Conservation (phyloP, 371 early-diverging fungal genomes). For the Blakeslea trispora region DNA sequence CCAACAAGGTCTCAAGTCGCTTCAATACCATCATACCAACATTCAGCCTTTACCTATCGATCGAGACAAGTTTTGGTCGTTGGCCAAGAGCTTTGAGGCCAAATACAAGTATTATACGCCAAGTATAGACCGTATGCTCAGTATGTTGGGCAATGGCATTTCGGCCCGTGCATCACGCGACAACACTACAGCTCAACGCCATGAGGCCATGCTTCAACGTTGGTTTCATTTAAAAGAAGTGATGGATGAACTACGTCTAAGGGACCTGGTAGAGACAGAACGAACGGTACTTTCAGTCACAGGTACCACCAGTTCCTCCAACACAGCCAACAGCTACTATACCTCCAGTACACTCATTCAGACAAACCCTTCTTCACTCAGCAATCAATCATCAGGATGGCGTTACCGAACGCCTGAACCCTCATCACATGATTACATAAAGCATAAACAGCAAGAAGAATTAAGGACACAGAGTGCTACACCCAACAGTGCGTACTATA, state of each 20-base stretch:
- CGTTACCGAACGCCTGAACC: conserved; percentile 42
- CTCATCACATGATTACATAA: conserved; percentile 2
- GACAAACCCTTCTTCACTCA: neutral
- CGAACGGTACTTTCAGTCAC: conserved; percentile 20
- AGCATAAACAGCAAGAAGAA: neutral
- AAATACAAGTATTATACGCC: conserved; percentile 66
- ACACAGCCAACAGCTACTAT: conserved; percentile 8
- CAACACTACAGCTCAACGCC: conserved; percentile 43
- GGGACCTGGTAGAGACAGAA: conserved; percentile 52
- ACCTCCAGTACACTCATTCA: neutral
- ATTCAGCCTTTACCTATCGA: conserved; percentile 33
- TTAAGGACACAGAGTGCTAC: conserved; percentile 9
- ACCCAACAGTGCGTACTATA: conserved; percentile 11
- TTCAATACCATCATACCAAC: conserved; percentile 22
- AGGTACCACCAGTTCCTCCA: conserved; percentile 6
- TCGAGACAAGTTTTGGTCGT: conserved; percentile 50
- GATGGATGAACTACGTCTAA: conserved; percentile 50
- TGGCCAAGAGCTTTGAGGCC: conserved; percentile 64
- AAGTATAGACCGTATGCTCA: conserved; percentile 60
- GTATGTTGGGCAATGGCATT: conserved; percentile 61
- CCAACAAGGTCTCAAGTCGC: conserved; percentile 16
- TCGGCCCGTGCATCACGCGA: conserved; percentile 55
- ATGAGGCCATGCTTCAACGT: conserved; percentile 52
- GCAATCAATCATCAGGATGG: conserved; percentile 30
- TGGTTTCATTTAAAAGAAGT: conserved; percentile 55